Evolutionary conservation across 2,329 filamentous ascomycete genomes (phyloP).

Genomic region (Alternaria gansuensis): DNA sequence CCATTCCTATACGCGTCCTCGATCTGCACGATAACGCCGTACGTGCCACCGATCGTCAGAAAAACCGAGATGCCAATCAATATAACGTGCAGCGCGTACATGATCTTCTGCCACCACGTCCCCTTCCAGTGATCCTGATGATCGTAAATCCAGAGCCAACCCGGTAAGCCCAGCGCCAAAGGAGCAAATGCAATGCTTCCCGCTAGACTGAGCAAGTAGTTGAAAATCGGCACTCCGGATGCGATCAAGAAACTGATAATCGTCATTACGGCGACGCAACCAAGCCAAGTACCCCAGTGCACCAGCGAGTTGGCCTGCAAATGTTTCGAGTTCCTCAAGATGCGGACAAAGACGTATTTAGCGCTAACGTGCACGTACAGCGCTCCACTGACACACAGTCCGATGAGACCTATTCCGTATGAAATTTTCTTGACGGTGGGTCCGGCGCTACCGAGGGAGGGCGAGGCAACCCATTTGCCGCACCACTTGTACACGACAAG

Average conservation of each 20-base stretch:
- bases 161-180: conserved; percentile 59
- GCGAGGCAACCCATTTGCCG: conserved; percentile 69
- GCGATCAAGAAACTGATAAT: conserved; percentile 62
- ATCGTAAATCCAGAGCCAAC: conserved; percentile 63
- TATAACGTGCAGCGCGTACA: conserved; percentile 55
- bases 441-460: conserved; percentile 69
- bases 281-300: conserved; percentile 68
- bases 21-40: conserved; percentile 61
- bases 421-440: conserved; percentile 67
- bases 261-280: conserved; percentile 56
- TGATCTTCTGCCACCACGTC: conserved; percentile 42
- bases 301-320: conserved; percentile 61
- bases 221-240: conserved; percentile 65
- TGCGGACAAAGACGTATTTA: conserved; percentile 66
- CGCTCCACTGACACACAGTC: conserved; percentile 61
- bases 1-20: conserved; percentile 62
- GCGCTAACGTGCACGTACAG: conserved; percentile 62
- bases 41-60: conserved; percentile 60
- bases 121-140: conserved; percentile 56
- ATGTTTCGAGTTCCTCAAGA: conserved; percentile 62
- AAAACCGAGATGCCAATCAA: conserved; percentile 60
- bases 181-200: conserved; percentile 63
- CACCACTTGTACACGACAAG: conserved; percentile 70
- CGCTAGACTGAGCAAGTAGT: conserved; percentile 60
- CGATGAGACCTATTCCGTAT: conserved; percentile 67